Percentiles rank a stretch among this genome's conserved stretches.
Evolutionary conservation across 192 early-diverging fungal genomes (phyloP).

Genomic region (Linnemannia hyalina): DNA sequence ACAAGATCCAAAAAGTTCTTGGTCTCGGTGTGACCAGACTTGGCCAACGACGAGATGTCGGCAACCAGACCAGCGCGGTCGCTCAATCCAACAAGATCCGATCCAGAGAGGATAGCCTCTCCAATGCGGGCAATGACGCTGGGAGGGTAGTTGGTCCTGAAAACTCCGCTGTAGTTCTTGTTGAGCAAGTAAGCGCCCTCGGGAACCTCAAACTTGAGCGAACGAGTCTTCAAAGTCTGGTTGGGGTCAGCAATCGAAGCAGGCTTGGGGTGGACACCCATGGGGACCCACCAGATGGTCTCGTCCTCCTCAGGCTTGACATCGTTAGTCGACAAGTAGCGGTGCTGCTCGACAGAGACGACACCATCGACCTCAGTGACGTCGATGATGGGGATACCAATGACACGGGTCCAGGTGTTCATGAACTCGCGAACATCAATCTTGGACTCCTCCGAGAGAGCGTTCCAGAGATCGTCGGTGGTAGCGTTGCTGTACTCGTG

Average conservation of each 20-base stretch:
- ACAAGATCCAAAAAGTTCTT: constrained; percentile 81
- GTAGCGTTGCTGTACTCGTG: constrained; percentile 89
- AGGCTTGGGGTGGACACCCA: constrained; percentile 66
- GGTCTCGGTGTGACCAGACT: constrained; percentile 84
- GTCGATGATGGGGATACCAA: constrained; percentile 85
- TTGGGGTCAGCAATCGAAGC: constrained; percentile 46
- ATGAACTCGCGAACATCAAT: constrained; percentile 88
- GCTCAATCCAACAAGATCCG: constrained; percentile 59
- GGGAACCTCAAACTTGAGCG: constrained; percentile 64
- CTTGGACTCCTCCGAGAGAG: constrained; percentile 83
- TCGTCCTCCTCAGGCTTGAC: constrained; percentile 83
- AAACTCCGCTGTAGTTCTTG: constrained; percentile 83
- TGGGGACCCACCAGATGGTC: constrained; percentile 90
- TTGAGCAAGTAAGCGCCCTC: constrained; percentile 85
- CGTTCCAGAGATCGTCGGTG: constrained; percentile 90
- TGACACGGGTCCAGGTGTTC: constrained; percentile 87
- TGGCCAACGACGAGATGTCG: constrained; percentile 84
- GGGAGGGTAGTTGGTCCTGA: constrained; percentile 84
- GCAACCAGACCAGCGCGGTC: constrained; percentile 89
- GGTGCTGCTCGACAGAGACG: constrained; percentile 82
- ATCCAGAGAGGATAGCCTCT: constrained; percentile 63
- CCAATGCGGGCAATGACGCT: constrained; percentile 67
- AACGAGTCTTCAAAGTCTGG: constrained; percentile 64
- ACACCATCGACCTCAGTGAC: constrained; percentile 69
- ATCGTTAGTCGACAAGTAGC: constrained; percentile 90